Percentiles rank a stretch among this genome's conserved stretches.
Conservation (phyloP, 2,329 filamentous ascomycete species). For the Trichoderma atrobrunneum region DNA sequence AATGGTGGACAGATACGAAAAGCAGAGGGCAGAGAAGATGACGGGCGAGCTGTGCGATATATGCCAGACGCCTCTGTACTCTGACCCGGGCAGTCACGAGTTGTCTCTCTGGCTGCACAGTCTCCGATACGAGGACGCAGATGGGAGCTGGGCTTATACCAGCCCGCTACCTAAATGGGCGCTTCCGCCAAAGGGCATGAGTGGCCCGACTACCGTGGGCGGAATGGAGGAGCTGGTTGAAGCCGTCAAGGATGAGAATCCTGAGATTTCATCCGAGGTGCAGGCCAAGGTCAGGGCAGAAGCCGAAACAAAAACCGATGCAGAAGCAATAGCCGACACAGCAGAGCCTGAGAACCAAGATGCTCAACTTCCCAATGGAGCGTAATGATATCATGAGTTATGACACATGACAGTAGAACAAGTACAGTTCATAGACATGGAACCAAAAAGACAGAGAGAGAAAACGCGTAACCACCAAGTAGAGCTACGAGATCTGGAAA, state of each 20-base stretch:
- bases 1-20: conserved; percentile 87
- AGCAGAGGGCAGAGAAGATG: conserved; percentile 88
- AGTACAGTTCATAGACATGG: neutral
- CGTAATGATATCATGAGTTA: conserved; percentile 13
- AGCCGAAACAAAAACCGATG: neutral
- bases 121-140: conserved; percentile 79
- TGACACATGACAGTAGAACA: neutral
- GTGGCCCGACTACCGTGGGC: conserved; percentile 68
- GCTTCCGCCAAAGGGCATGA: conserved; percentile 68
- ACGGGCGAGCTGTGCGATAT: conserved; percentile 78
- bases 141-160: conserved; percentile 81
- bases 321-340: neutral
- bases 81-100: conserved; percentile 86
- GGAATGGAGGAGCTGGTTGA: conserved; percentile 58
- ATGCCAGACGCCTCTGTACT: conserved; percentile 87
- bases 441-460: too few species aligned
- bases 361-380: neutral
- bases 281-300: conserved; percentile 13
- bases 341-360: neutral
- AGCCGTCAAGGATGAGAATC: conserved; percentile 48
- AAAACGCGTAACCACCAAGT: neutral
- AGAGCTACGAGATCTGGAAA: neutral
- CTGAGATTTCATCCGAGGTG: conserved; percentile 33
- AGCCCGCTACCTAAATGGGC: conserved; percentile 86
- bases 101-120: conserved; percentile 93